These are phyloP conservation scores for Saccharomycopsis guyanensis DNA, from an alignment of 805 yeast genomes.

Conservation along the genomic window DNA sequence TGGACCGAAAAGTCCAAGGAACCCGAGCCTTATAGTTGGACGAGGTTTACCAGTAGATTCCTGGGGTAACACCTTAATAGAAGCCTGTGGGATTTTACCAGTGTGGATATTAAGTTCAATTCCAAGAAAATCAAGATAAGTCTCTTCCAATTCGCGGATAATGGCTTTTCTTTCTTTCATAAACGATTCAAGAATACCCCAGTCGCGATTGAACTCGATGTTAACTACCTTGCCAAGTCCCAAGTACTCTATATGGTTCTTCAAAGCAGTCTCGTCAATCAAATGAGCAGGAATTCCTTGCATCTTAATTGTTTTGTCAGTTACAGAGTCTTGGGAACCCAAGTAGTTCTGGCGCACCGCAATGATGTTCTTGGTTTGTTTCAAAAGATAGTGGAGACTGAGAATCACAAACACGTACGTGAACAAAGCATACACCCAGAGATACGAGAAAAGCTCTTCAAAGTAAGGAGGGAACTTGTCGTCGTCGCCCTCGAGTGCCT, in stretches of 20 bases:
- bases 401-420: slow-evolving; percentile 46
- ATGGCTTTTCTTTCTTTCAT: slow-evolving; percentile 39
- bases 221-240: slow-evolving; percentile 49
- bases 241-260: slow-evolving; percentile 43
- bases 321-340: slow-evolving; percentile 51
- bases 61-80: slow-evolving; percentile 4
- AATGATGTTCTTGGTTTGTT: slow-evolving; percentile 41
- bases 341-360: slow-evolving; percentile 48
- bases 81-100: slow-evolving; percentile 18
- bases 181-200: slow-evolving; percentile 19
- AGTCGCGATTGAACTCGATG: slow-evolving; percentile 25
- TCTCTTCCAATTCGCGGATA: slow-evolving; percentile 52
- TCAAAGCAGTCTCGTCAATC: slow-evolving; percentile 36
- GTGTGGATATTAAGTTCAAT: slow-evolving; percentile 12
- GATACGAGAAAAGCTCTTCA: slow-evolving; percentile 32
- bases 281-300: slow-evolving; percentile 46
- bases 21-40: slow-evolving; percentile 24
- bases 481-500: background rate
- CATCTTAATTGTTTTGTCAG: slow-evolving; percentile 50
- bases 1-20: slow-evolving; percentile 24
- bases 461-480: slow-evolving; percentile 8
- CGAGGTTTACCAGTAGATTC: slow-evolving; percentile 8
- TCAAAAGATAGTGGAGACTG: slow-evolving; percentile 38
- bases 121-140: slow-evolving; percentile 65
- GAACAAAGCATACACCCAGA: slow-evolving; percentile 48